Percentiles rank a stretch among this genome's conserved stretches.
Evolutionary conservation across 129 eudicot species (phyloP).

Genomic region (Pittosporum tobira): DNA sequence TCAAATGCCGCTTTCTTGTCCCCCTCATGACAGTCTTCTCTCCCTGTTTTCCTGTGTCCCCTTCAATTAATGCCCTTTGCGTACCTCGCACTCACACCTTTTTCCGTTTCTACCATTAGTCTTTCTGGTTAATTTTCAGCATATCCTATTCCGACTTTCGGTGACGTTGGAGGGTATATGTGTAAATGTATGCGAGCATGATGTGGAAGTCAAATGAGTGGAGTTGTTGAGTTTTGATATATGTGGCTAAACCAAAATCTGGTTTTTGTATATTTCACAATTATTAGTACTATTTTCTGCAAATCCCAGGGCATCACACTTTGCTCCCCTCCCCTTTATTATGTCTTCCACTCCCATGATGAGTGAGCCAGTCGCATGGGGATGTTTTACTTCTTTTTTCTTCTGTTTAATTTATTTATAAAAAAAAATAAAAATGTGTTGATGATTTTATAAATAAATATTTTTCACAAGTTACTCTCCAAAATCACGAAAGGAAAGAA

Average conservation of each 20-base stretch:
- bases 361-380: neutral
- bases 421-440: too few relatives aligned
- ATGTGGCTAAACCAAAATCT: constrained; percentile 30
- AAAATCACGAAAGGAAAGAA: too few relatives aligned
- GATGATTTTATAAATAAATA: too few relatives aligned
- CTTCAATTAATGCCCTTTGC: constrained; percentile 16
- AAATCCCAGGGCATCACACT: constrained; percentile 31
- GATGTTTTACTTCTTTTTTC: too few relatives aligned
- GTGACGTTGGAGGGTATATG: constrained; percentile 18
- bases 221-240: constrained; percentile 27
- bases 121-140: neutral
- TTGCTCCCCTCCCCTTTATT: constrained; percentile 28
- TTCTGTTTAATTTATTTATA: too few relatives aligned
- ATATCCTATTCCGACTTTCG: constrained; percentile 4
- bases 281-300: constrained; percentile 27
- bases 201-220: constrained; percentile 12
- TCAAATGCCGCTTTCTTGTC: constrained; percentile 73
- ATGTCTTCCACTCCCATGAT: constrained; percentile 5
- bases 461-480: too few relatives aligned
- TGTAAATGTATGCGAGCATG: constrained; percentile 2
- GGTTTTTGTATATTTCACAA: constrained; percentile 24
- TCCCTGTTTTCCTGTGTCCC: constrained; percentile 47
- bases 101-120: neutral
- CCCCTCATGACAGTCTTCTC: constrained; percentile 29
- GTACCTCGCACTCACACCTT: constrained; percentile 16